A percentile compares a stretch with the other conserved stretches of the same genome.
Conservation (phyloP, 106 monocot species). For the Narthecium ossifragum region DNA sequence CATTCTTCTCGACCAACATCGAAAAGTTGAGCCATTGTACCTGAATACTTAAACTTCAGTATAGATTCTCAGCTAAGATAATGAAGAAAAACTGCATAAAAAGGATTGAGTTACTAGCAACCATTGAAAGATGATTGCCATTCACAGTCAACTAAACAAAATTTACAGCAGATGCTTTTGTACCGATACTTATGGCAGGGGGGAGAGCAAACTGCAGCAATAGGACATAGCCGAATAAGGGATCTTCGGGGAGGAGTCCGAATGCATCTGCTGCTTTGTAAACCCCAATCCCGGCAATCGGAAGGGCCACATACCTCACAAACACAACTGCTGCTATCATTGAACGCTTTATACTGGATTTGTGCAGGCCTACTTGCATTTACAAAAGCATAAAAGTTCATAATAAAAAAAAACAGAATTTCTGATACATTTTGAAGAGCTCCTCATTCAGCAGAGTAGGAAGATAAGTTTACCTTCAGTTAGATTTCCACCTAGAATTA, state of each 20-base stretch:
- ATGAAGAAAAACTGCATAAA: not conserved
- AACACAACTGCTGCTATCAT: constrained; percentile 26
- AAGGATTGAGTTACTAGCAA: no score
- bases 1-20: constrained; percentile 43
- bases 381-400: no score
- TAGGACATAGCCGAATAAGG: constrained; percentile 42
- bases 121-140: no score
- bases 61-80: not conserved
- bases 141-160: not conserved
- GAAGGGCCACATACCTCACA: constrained; percentile 38
- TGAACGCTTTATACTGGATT: constrained; percentile 16
- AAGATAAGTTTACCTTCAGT: constrained; percentile 23
- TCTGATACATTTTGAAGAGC: no score
- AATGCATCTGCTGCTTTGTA: constrained; percentile 29
- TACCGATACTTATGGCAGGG: constrained; percentile 53
- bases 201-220: constrained; percentile 61
- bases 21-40: constrained; percentile 39
- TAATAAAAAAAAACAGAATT: no score
- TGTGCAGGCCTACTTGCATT: constrained; percentile 20
- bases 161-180: no score
- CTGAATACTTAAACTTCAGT: constrained; percentile 12
- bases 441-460: no score
- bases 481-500: constrained; percentile 75
- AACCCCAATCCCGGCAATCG: constrained; percentile 37
- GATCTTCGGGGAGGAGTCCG: constrained; percentile 41